These are phyloP conservation scores for Bretschneidera sinensis DNA, from an alignment of 345 rosid species.

Conservation along the genomic window DNA sequence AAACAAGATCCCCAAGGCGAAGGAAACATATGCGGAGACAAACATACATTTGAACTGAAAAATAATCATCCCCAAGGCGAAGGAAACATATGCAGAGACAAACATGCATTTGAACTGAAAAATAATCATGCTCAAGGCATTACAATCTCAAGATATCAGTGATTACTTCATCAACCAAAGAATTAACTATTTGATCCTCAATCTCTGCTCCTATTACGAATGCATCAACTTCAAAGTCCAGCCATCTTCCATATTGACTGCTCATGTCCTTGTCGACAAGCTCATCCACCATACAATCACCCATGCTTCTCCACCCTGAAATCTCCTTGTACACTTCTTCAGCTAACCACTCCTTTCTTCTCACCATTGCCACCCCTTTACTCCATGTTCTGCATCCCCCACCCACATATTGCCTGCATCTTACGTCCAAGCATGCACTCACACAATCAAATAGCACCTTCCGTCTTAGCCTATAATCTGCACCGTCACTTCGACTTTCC, in stretches of 20 bases:
- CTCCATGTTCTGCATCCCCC: conserved; percentile 57
- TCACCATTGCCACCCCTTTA: conserved; percentile 46
- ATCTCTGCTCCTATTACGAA: conserved; percentile 55
- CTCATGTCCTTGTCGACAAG: conserved; percentile 94
- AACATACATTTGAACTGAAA: not conserved
- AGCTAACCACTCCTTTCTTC: conserved; percentile 51
- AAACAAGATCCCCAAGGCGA: conserved; percentile 11
- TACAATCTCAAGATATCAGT: conserved; percentile 35
- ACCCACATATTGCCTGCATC: conserved; percentile 42
- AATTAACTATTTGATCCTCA: conserved; percentile 45
- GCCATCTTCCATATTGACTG: conserved; percentile 73
- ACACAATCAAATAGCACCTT: conserved; percentile 69
- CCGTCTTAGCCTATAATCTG: conserved; percentile 40
- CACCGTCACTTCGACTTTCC: conserved; percentile 34
- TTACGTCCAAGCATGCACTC: conserved; percentile 60
- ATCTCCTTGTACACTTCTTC: conserved; percentile 76
- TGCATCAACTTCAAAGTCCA: conserved; percentile 63
- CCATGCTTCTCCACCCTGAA: conserved; percentile 52
- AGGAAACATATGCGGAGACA: not conserved
- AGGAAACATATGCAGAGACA: not conserved
- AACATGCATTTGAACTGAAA: not conserved
- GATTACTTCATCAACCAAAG: conserved; percentile 63
- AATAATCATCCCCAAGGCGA: not conserved
- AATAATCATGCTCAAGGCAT: not conserved
- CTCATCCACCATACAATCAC: conserved; percentile 86